phyloP scores from a whole-genome alignment of 352 stramenopile species.

The Phytophthora macrochlamydospora region DNA sequence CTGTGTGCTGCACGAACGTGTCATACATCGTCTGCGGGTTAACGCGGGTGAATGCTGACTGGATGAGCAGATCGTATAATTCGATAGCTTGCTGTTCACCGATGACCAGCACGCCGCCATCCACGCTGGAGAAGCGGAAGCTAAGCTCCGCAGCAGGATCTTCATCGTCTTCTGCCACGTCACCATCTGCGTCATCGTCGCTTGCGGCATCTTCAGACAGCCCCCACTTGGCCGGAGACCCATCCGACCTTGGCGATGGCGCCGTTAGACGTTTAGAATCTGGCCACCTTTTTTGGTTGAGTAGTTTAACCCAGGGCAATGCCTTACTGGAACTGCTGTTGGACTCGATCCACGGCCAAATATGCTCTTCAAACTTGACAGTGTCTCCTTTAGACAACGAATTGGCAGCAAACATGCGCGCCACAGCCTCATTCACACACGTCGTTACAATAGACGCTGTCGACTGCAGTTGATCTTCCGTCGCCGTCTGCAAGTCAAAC shows the following conservation, averaged over 20 bases:
- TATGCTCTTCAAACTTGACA: conserved; percentile 40
- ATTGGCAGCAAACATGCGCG: conserved; percentile 54
- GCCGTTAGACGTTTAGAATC: conserved; percentile 47
- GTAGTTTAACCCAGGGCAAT: conserved; percentile 71
- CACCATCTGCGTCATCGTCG: conserved; percentile 26
- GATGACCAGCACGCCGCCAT: conserved; percentile 64
- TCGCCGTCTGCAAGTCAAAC: conserved; percentile 68
- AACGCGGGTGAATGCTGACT: conserved; percentile 78
- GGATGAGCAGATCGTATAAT: conserved; percentile 65
- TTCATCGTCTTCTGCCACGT: conserved; percentile 25
- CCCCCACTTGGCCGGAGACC: conserved; percentile 31
- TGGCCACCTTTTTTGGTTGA: conserved; percentile 77
- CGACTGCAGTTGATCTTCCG: conserved; percentile 52
- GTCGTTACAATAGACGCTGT: conserved; percentile 60
- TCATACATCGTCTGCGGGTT: conserved; percentile 82
- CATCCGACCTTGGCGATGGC: conserved; percentile 17
- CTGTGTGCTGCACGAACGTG: conserved; percentile 86
- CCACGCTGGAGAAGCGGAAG: conserved; percentile 75
- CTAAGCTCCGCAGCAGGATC: conserved; percentile 35
- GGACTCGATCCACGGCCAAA: conserved; percentile 74
- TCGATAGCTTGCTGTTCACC: conserved; percentile 60
- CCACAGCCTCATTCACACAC: conserved; percentile 58
- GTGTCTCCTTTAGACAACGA: conserved; percentile 40
- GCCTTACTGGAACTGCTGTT: conserved; percentile 41
- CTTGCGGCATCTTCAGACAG: conserved; percentile 16